Conservation (phyloP, 75 land plant species). For the Ceratopteris richardii region DNA sequence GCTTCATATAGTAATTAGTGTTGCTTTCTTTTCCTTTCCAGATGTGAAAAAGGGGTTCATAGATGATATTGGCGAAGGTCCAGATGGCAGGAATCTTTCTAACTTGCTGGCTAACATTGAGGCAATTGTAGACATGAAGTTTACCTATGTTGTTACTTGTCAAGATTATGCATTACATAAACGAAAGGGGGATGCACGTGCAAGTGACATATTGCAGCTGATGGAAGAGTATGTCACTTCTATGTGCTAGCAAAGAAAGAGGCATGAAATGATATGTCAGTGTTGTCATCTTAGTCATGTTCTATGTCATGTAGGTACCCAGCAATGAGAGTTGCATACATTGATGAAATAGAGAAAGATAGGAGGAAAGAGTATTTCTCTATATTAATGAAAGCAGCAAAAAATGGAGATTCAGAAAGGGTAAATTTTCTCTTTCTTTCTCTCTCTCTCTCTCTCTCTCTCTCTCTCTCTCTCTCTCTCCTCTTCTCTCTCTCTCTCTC, state of each 20-base stretch:
- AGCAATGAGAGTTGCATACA: conserved; percentile 71
- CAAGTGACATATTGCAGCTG: conserved; percentile 68
- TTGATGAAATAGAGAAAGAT: conserved; percentile 63
- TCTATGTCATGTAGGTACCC: conserved; percentile 37
- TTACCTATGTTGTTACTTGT: conserved; percentile 97
- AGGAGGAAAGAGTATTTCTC: conserved; percentile 63
- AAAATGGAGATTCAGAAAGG: conserved; percentile 1
- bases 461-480: too few relatives aligned
- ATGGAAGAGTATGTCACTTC: conserved; percentile 57
- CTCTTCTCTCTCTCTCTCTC: too few relatives aligned
- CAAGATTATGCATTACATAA: conserved; percentile 86
- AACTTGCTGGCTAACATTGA: conserved; percentile 28
- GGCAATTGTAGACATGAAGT: conserved; percentile 96
- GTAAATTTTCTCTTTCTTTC: background rate
- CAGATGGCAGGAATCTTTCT: conserved; percentile 16
- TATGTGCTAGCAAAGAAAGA: too few relatives aligned
- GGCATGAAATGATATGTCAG: too few relatives aligned
- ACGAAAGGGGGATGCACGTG: conserved; percentile 68
- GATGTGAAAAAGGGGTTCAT: conserved; percentile 63
- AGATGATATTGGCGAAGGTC: background rate
- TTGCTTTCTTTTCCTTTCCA: conserved; percentile 4
- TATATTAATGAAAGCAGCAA: conserved; percentile 43
- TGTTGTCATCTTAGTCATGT: too few relatives aligned
- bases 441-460: background rate
- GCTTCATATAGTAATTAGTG: too few relatives aligned